These are phyloP conservation scores for Quercus cerris DNA, from an alignment of 306 rosid genomes.

Conservation along the genomic window DNA sequence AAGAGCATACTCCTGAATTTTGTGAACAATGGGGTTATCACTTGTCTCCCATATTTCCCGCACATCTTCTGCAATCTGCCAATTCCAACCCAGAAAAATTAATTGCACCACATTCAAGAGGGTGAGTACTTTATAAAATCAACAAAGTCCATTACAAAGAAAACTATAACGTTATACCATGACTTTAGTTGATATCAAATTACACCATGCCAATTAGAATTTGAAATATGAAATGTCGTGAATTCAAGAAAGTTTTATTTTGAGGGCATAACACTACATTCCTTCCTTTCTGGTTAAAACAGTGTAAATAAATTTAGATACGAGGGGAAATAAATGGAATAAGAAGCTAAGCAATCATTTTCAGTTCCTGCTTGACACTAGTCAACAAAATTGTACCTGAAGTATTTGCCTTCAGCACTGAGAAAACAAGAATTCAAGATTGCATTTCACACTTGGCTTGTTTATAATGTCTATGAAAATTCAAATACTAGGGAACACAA, in stretches of 20 bases:
- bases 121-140: slow-evolving; percentile 1
- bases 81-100: slow-evolving; percentile 30
- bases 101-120: slow-evolving; percentile 10
- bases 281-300: not conserved
- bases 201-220: not conserved
- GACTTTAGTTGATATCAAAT: not conserved
- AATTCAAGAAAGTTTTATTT: not conserved
- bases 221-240: not conserved
- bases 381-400: not conserved
- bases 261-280: not conserved
- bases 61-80: slow-evolving; percentile 83
- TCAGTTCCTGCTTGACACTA: not conserved
- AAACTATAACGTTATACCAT: not conserved
- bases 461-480: not conserved
- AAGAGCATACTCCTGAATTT: slow-evolving; percentile 76
- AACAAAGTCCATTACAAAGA: not conserved
- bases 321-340: not conserved
- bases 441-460: not conserved
- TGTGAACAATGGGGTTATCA: slow-evolving; percentile 72
- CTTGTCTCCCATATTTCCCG: slow-evolving; percentile 77
- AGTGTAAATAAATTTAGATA: not conserved
- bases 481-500: not conserved
- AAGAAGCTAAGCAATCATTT: not conserved
- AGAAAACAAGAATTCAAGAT: not conserved
- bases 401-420: not conserved